Percentiles rank a stretch among this genome's conserved stretches.
Conservation (phyloP, 441 rosid species). For the Eruca vesicaria region DNA sequence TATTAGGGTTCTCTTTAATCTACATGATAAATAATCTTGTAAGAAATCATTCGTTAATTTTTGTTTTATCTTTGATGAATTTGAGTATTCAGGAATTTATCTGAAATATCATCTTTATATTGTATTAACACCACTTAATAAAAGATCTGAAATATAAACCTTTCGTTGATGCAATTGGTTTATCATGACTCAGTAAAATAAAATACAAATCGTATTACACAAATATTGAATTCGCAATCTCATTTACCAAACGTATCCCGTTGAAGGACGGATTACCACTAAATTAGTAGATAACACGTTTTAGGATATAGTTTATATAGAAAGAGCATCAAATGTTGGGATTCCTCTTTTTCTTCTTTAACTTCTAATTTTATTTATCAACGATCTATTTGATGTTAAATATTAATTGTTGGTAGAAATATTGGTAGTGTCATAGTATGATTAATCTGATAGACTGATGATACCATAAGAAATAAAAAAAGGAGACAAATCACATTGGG, state of each 20-base stretch:
- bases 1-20: background rate
- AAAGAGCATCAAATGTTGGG: background rate
- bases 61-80: background rate
- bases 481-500: constrained; percentile 24
- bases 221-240: background rate
- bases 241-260: background rate
- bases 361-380: background rate
- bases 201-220: background rate
- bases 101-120: background rate
- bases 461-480: background rate
- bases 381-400: background rate
- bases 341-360: background rate
- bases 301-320: background rate
- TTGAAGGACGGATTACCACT: background rate
- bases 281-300: background rate
- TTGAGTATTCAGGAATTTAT: background rate
- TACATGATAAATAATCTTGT: background rate
- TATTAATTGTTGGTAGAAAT: background rate
- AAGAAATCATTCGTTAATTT: background rate
- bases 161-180: background rate
- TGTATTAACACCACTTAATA: background rate
- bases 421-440: background rate
- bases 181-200: background rate
- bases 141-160: background rate
- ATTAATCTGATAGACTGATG: background rate